Evolutionary conservation across 371 early-diverging fungal species (phyloP).

Genomic region (Mucor ambiguus): DNA sequence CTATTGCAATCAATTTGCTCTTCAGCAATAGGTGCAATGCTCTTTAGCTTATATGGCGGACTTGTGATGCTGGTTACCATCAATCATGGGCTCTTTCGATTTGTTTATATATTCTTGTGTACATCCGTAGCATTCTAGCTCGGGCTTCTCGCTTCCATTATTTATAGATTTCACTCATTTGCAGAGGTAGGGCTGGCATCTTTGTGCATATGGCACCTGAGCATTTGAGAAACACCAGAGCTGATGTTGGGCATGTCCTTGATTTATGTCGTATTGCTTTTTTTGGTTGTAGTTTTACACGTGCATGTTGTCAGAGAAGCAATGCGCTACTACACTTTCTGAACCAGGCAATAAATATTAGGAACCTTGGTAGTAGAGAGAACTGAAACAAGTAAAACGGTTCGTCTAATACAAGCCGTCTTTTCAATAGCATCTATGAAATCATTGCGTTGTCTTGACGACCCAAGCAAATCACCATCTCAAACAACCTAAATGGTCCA

Average conservation of each 20-base stretch:
- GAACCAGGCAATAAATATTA: too few relatives aligned
- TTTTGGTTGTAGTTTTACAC: too few relatives aligned
- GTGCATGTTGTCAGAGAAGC: too few relatives aligned
- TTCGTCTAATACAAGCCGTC: too few relatives aligned
- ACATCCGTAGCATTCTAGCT: background rate
- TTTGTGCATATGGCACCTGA: background rate
- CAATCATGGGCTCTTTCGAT: background rate
- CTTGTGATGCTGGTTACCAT: background rate
- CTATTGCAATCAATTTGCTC: constrained; percentile 3
- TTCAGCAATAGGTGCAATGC: background rate
- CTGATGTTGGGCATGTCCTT: background rate
- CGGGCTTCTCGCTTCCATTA: background rate
- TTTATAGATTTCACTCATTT: background rate
- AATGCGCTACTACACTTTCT: too few relatives aligned
- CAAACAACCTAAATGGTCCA: too few relatives aligned
- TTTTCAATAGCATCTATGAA: too few relatives aligned
- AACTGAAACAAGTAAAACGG: too few relatives aligned
- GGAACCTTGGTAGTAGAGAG: too few relatives aligned
- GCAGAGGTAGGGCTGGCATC: background rate
- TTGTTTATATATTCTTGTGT: background rate
- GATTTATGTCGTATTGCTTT: background rate
- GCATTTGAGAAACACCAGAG: background rate
- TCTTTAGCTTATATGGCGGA: background rate
- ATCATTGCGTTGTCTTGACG: too few relatives aligned
- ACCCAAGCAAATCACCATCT: too few relatives aligned